Conservation (phyloP, 2,329 filamentous ascomycete species). For the Penicillium digitatum region DNA sequence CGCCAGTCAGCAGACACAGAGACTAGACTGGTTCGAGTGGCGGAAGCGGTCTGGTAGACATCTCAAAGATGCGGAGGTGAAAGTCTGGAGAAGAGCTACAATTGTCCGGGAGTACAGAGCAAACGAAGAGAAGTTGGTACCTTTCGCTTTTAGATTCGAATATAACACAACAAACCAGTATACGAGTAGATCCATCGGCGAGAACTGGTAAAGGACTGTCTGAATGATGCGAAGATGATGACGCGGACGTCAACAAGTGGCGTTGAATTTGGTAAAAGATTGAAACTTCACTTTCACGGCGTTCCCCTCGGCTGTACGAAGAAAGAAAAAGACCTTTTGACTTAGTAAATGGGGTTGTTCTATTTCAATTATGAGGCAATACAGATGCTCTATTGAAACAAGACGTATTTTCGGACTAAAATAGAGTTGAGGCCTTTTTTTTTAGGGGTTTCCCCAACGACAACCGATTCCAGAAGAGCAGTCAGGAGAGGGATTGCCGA, state of each 20-base stretch:
- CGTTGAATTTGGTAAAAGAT: constrained; percentile 9
- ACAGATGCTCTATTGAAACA: neutral
- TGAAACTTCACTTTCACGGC: constrained; percentile 3
- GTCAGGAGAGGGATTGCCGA: constrained; percentile 10
- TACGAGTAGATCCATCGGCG: constrained; percentile 12
- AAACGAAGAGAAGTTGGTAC: neutral
- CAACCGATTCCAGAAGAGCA: constrained; percentile 18
- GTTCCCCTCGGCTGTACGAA: constrained; percentile 6
- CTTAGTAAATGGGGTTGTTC: neutral
- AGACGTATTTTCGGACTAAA: neutral
- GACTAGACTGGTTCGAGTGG: neutral
- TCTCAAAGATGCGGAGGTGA: neutral
- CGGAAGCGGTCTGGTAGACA: neutral
- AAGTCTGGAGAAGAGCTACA: constrained; percentile 7
- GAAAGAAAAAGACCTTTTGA: neutral
- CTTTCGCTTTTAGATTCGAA: neutral
- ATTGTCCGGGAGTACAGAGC: neutral
- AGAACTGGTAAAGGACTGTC: constrained; percentile 12
- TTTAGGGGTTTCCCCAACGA: constrained; percentile 28
- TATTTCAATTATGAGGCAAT: constrained; percentile 11
- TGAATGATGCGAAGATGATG: constrained; percentile 28
- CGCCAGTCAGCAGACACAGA: neutral
- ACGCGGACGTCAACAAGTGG: constrained; percentile 17
- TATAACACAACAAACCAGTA: neutral
- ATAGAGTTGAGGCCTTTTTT: constrained; percentile 18